Evolutionary conservation across 1,284 basidiomycete genomes (phyloP).

Genomic region (Mycosarcoma maydis): DNA sequence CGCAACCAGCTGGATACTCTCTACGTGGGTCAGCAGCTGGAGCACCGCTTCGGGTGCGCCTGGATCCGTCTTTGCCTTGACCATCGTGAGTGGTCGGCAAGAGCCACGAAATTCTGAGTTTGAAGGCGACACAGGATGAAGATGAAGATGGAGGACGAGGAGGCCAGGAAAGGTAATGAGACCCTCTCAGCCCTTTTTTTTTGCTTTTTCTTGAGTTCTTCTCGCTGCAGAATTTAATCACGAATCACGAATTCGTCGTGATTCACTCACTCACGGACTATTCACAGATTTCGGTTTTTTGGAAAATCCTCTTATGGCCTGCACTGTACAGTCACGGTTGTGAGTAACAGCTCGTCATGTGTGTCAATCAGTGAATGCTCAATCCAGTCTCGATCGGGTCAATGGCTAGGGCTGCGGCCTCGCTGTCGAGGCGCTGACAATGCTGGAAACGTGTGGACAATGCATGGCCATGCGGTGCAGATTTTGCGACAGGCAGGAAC

Average conservation of each 20-base stretch:
- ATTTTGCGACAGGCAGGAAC: too few relatives aligned
- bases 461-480: neutral
- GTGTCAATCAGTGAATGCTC: too few relatives aligned
- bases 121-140: neutral
- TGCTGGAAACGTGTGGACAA: neutral
- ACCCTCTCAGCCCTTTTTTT: constrained; percentile 4
- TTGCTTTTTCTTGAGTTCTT: constrained; percentile 2
- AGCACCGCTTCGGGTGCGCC: constrained; percentile 31
- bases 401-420: too few relatives aligned
- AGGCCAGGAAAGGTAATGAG: too few relatives aligned
- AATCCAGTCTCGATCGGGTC: too few relatives aligned
- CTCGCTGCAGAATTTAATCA: neutral
- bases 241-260: too few relatives aligned
- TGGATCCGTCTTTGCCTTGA: constrained; percentile 48
- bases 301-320: too few relatives aligned
- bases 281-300: too few relatives aligned
- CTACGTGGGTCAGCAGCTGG: constrained; percentile 33
- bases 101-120: neutral
- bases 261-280: too few relatives aligned
- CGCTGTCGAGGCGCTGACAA: too few relatives aligned
- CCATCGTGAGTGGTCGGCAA: constrained; percentile 12
- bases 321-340: too few relatives aligned
- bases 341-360: too few relatives aligned
- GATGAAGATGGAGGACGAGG: constrained; percentile 1
- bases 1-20: constrained; percentile 13